Evolutionary conservation across 495 filamentous ascomycete genomes (phyloP), one percentile per base, ranked within the genome.

Genomic region (Choiromyces venosus): DNA sequence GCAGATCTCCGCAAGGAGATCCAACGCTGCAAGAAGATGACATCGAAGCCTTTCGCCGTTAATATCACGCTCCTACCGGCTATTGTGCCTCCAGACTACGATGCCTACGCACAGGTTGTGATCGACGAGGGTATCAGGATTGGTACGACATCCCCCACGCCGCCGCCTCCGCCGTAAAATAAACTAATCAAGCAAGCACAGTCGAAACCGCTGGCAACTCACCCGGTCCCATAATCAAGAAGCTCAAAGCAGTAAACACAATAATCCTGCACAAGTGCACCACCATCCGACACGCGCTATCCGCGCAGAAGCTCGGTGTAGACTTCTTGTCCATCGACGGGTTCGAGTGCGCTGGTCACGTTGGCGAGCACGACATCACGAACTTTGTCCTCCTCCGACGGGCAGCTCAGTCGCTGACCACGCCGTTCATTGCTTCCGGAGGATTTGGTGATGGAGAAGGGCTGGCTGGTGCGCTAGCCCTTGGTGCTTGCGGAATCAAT

Each of bases 201-300:
- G 95, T 99, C 78, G 95, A 99, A 86, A 99, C 95, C 9, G 95
- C 95, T 16, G 95, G 95, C 65, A 97, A 99, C 85, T 91, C 88
- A 81, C 95, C 95, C 0, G 95, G 93, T 19, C 92, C 93, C 21
- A 90, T 99, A 44, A 97, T 99, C 83, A 83, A 87, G 82, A 88
- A 93, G 84, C 86, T 99, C 71, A 99, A 99, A 85, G 86, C 87
- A 67, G 92, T 89, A 37, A 88, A 87, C 39, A 88, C 85, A 78
- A 93, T 87, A 71, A 89, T 99, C 77, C 86, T 99, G 66, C 95
- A 99, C 86, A 99, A 99, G 84, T 99, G 95, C 85, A 99, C 95
- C 33, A 97, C 94, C 1, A 94, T 99, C 83, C 85, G 94, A 33
- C 95, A 99, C 80, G 95, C 95, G 42, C 90, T 93, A 82, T 91